Base-by-base conservation (phyloP, 1,139 yeast species). In the Debaryomyces udenii region DNA sequence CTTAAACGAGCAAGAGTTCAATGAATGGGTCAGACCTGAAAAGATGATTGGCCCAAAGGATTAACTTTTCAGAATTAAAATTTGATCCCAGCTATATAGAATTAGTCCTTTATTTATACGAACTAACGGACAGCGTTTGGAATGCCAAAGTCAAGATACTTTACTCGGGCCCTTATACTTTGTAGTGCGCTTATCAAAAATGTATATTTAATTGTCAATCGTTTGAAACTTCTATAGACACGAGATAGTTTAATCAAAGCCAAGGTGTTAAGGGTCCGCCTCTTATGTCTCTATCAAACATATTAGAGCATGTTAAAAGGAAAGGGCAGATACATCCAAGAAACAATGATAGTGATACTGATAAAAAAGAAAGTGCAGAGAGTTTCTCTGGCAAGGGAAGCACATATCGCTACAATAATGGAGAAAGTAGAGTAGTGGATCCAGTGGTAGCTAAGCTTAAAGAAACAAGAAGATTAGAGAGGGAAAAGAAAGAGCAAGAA, bases 1-100 rank as follows among this genome's bases (percentile, higher is more conserved):
- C 44, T 78, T 93, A 62, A 78, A 81, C 44, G 82, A 79, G 51
- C 85, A 82, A 61, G 96, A 91, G 70, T 93, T 93, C 57, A 95
- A 90, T 66, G 78, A 89, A 68, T 93, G 96, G 96, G 99, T 93
- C 53, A 83, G 89, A 68, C 99, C 99, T 51, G 98, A 93, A 75
- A 82, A 87, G 62, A 93, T 93, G 99, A 81, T 93, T 72, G 96
- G 97, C 45, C 99, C 99, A 57, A 84, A 84, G 63, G 70, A 68
- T 49, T 66, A 60, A 37, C 18, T 32, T 31, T 10, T 27, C 7
- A 5, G 22, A 6, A 20, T 20, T 20, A 5, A 7, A 20, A 20
- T 5, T 18, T n/a, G 22, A 10, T 32, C 16, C 6, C n/a, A 7
- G 26, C 26, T 7, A 9, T 22, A 34, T 22, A 14, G 26, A 34